Conservation (phyloP, 768 basidiomycete genomes). For the Lactifluus piperatus region DNA sequence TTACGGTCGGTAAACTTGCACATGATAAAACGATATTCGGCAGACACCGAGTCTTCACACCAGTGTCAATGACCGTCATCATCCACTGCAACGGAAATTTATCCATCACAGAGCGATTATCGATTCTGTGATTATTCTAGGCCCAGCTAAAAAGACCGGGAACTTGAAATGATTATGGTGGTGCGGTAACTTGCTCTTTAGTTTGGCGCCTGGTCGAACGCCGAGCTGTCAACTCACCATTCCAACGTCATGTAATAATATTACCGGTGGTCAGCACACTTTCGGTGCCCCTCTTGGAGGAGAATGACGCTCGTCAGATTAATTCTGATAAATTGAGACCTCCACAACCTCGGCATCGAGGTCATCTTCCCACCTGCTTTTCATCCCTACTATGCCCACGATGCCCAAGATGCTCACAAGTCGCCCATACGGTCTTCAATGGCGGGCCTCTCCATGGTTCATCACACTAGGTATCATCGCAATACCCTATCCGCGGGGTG, state of each 20-base stretch:
- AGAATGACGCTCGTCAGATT: neutral
- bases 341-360: neutral
- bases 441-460: constrained; percentile 53
- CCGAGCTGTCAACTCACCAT: neutral
- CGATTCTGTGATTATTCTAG: too few species aligned
- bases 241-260: neutral
- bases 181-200: neutral
- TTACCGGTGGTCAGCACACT: too few species aligned
- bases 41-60: too few species aligned
- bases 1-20: too few species aligned
- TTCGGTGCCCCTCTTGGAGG: neutral
- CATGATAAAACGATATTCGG: too few species aligned
- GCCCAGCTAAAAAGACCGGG: too few species aligned
- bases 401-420: neutral
- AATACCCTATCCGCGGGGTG: neutral
- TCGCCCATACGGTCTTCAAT: constrained; percentile 38
- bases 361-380: neutral
- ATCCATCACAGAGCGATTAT: too few species aligned
- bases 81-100: too few species aligned
- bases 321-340: neutral
- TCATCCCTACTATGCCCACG: neutral
- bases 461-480: constrained; percentile 33
- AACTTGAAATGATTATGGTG: too few species aligned
- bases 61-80: too few species aligned
- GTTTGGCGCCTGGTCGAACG: neutral